Base-by-base conservation (phyloP, 805 yeast genomes). In the Monosporozyma yasuniensis region DNA sequence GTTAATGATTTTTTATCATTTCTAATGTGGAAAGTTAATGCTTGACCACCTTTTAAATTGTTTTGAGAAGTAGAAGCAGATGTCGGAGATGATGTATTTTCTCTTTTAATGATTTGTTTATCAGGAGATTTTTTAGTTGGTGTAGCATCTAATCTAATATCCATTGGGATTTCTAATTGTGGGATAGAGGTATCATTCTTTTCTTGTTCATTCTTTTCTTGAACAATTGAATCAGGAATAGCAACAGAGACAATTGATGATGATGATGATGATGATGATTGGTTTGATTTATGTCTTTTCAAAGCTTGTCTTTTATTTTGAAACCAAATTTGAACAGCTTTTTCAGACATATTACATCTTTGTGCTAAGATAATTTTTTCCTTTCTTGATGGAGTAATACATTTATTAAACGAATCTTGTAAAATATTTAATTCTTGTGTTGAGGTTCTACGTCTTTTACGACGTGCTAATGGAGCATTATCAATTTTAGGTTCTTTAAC, bases 301-400 rank as follows among this genome's bases (percentile, higher is more conserved):
- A 84, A 69, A 35, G 90, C 77, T 68, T 91, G 97, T 67, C 99
- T 79, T 67, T 82, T 86, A 69, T 93, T 93, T 70, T 93, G 99
- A 71, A 93, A 93, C 99, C 99, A 93, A 54, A 91, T 88, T 71
- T 93, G 99, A 34, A 93, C 96, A 1, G 97, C 96, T 66, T 90
- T 88, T 67, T 90, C 97, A n/a, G 91, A 80, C 98, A 93, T 93
- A 57, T 81, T 82, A 39, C 93, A 95, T 55, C 74, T 78, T 28
- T 71, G 67, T 4, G 98, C 96, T 56, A 93, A 86, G 55, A 83
- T 85, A 42, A 79, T 73, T 57, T 98, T 79, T 61, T 84, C 76
- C 43, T 75, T 69, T 64, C 83, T 84, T 63, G 84, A 83, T 44
- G 99, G 99, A 46, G 95, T 87, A 42, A 81, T 73, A 52, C 95